phyloP scores from a whole-genome alignment of 352 stramenopile species.

The Bremia lactucae region DNA sequence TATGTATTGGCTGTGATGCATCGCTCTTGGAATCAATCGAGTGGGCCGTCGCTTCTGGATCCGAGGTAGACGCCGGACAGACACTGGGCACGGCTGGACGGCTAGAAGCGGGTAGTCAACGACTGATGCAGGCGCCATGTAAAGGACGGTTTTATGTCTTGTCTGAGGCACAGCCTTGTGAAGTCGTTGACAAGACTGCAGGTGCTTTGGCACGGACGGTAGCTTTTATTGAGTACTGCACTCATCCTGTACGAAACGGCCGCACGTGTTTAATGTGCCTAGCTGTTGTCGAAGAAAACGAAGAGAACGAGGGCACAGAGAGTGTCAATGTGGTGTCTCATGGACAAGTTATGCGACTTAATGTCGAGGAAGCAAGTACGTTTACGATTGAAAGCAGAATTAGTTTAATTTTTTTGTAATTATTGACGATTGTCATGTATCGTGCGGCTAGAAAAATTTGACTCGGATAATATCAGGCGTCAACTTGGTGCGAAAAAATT shows the following conservation, averaged over 20 bases:
- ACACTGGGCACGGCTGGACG: constrained; percentile 37
- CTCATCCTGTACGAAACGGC: constrained; percentile 60
- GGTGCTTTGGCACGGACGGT: constrained; percentile 14
- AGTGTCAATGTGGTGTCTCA: constrained; percentile 77
- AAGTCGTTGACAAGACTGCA: constrained; percentile 8
- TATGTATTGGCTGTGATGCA: constrained; percentile 28
- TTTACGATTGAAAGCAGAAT: too few species aligned
- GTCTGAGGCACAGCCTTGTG: constrained; percentile 15
- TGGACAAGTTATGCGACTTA: constrained; percentile 87
- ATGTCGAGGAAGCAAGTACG: constrained; percentile 94
- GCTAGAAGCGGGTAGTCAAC: constrained; percentile 49
- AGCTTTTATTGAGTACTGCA: constrained; percentile 69
- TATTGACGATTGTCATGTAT: too few species aligned
- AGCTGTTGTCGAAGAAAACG: constrained; percentile 55
- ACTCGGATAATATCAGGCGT: constrained; percentile 76
- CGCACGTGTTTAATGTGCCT: constrained; percentile 78
- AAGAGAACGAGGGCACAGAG: constrained; percentile 54
- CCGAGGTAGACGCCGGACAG: constrained; percentile 46
- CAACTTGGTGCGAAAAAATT: constrained; percentile 87
- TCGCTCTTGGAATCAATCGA: constrained; percentile 26
- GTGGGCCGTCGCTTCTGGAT: constrained; percentile 38
- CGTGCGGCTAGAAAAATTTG: constrained; percentile 70
- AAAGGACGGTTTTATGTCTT: constrained; percentile 73
- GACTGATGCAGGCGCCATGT: constrained; percentile 73
- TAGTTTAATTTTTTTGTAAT: too few species aligned